A percentile compares a stretch with the other conserved stretches of the same genome.
phyloP scores from a whole-genome alignment of 441 rosid genomes.

The Arabidopsis hybrid region DNA sequence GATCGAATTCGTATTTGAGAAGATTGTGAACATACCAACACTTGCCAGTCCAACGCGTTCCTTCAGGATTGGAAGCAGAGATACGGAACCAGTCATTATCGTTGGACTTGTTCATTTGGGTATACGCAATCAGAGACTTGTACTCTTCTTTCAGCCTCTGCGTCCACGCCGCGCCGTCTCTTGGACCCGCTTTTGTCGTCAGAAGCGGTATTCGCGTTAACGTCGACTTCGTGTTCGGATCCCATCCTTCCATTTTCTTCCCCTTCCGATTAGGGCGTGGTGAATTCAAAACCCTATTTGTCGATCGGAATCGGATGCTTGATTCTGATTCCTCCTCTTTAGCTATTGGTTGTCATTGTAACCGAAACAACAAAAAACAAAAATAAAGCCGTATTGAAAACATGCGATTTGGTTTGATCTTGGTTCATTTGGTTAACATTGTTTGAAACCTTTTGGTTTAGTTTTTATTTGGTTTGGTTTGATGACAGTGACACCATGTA shows the following conservation, averaged over 20 bases:
- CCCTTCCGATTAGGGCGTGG: background rate
- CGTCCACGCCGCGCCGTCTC: constrained; percentile 89
- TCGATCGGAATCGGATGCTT: constrained; percentile 18
- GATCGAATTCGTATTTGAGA: constrained; percentile 94
- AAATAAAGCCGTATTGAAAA: background rate
- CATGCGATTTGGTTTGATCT: background rate
- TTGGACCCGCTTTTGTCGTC: constrained; percentile 85
- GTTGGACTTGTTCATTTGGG: constrained; percentile 98
- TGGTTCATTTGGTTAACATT: background rate
- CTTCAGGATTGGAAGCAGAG: constrained; percentile 87
- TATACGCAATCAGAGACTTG: constrained; percentile 86
- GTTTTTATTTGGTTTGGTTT: background rate
- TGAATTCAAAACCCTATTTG: background rate
- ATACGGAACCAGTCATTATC: constrained; percentile 98
- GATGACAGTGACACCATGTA: too few species aligned
- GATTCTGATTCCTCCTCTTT: constrained; percentile 16
- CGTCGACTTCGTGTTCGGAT: constrained; percentile 90
- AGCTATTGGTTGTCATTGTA: background rate
- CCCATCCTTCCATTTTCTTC: constrained; percentile 87
- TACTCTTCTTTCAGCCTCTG: constrained; percentile 96
- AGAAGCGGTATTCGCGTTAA: constrained; percentile 85
- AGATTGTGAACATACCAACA: constrained; percentile 98
- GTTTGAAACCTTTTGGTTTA: background rate
- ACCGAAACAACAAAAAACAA: background rate
- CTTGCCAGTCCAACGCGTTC: constrained; percentile 95